Evolutionary conservation across 1,284 basidiomycete genomes (phyloP), one percentile per base, ranked within the genome.

Genomic region (Cryptococcus hybrid): DNA sequence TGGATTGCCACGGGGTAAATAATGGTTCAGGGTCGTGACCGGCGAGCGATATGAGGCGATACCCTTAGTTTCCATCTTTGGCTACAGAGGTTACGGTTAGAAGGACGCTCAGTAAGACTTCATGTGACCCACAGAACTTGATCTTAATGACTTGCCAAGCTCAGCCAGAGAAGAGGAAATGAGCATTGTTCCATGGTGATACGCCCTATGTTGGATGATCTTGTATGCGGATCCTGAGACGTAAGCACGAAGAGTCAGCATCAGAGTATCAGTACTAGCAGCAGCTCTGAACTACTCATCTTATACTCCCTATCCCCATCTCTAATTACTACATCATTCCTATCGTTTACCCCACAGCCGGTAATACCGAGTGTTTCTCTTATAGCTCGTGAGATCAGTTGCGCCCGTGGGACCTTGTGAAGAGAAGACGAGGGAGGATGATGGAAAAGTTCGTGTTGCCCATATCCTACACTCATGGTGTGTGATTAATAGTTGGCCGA

Each of bases 171-270:
- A 80, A 4, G 91, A 89, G 11, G 89, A 88, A 36, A 99, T 89
- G 35, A 99, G 84, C 95, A 99, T 97, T n/a, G 95, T 99, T 0
- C 96, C 96, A 71, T 99, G 96, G 70, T 99, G 95, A 78, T 98
- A 99, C 1, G 94, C 92, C 13, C 96, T 82, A 59, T 86, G 85
- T 64, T 86, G 89, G 43, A 90, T 89, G 58, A 99, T 89, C 80
- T 97, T 98, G 81, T 97, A 99, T 6, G 96, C 96, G 12, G 92
- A 97, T 39, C 96, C 96, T 49, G 95, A 98, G 54, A 99, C 87
- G 88, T 99, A 72, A 11, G 11, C 34, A 43, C 13, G 13, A 15
- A 18, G 30, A 30, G 11, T 40, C n/a, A 42, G 34, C 37, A 18
- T 11, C 7, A 52, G 45, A 8, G 7, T 11, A 8, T 7, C 35